phyloP scores from a whole-genome alignment of 2,329 filamentous ascomycete species.

The Nemania abortiva region DNA sequence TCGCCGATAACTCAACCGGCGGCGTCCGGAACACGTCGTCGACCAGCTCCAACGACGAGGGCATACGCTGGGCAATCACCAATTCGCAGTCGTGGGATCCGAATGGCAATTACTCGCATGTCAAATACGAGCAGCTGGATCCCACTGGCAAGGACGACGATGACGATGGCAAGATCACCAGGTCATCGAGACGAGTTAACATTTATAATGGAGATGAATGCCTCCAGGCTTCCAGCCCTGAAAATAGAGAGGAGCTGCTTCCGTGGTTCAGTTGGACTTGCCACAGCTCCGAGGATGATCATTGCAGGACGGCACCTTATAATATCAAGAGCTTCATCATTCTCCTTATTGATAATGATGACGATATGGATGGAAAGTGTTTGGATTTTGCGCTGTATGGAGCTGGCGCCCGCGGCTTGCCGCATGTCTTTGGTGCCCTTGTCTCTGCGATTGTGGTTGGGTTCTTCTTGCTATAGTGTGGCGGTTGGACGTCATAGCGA shows the following conservation, averaged over 20 bases:
- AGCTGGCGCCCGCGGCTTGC: constrained; percentile 12
- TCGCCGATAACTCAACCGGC: constrained; percentile 17
- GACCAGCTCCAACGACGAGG: background rate
- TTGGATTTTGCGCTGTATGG: constrained; percentile 16
- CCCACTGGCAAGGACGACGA: constrained; percentile 1
- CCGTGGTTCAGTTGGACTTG: constrained; percentile 26
- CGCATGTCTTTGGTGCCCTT: constrained; percentile 17
- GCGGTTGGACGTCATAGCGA: background rate
- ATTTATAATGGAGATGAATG: constrained; percentile 21
- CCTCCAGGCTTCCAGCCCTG: constrained; percentile 2
- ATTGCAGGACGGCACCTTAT: constrained; percentile 20
- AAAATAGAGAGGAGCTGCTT: constrained; percentile 7
- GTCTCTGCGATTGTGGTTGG: constrained; percentile 18
- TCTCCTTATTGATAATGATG: constrained; percentile 7
- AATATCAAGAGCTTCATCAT: constrained; percentile 23
- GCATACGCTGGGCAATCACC: constrained; percentile 12
- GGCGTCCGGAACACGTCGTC: constrained; percentile 13
- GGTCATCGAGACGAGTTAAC: constrained; percentile 19
- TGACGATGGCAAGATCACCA: constrained; percentile 9
- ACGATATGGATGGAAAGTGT: constrained; percentile 15
- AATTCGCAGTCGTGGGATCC: constrained; percentile 14
- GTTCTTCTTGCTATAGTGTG: constrained; percentile 12
- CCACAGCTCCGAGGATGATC: constrained; percentile 20
- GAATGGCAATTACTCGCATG: constrained; percentile 19
- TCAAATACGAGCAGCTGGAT: constrained; percentile 18